A percentile compares a stretch with the other conserved stretches of the same genome.
phyloP scores from a whole-genome alignment of 2,329 filamentous ascomycete species.

The Monosporascus sp. region DNA sequence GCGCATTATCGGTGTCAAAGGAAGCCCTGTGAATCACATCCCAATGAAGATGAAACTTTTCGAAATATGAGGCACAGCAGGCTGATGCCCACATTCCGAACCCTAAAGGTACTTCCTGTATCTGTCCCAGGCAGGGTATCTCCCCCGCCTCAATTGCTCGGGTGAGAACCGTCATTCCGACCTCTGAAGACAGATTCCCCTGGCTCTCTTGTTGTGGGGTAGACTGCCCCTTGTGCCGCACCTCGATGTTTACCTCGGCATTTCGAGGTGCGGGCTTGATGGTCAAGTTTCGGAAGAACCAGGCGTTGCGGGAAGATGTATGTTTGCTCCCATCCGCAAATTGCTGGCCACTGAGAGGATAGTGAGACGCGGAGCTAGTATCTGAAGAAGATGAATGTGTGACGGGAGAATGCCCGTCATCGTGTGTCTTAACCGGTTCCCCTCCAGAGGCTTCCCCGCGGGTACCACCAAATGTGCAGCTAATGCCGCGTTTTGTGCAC shows the following conservation, averaged over 20 bases:
- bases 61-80: neutral
- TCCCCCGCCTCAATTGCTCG: neutral
- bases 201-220: neutral
- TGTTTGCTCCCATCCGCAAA: too few relatives aligned
- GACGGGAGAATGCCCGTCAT: neutral
- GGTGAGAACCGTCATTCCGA: neutral
- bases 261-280: neutral
- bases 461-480: neutral
- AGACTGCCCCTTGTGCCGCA: neutral
- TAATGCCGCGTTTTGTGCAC: neutral
- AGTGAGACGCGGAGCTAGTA: too few relatives aligned
- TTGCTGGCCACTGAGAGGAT: too few relatives aligned
- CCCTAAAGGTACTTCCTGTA: neutral
- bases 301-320: neutral
- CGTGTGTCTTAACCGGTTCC: neutral
- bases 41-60: slow-evolving; percentile 1
- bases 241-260: neutral
- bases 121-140: neutral
- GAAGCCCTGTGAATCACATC: neutral
- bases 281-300: neutral
- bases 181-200: neutral
- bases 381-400: too few relatives aligned
- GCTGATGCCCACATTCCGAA: neutral
- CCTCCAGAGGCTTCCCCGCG: neutral
- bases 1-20: neutral